Percentiles rank a stretch among this genome's conserved stretches.
These are phyloP conservation scores for Phytophthora melonis DNA, from an alignment of 352 stramenopile genomes.

Conservation along the genomic window DNA sequence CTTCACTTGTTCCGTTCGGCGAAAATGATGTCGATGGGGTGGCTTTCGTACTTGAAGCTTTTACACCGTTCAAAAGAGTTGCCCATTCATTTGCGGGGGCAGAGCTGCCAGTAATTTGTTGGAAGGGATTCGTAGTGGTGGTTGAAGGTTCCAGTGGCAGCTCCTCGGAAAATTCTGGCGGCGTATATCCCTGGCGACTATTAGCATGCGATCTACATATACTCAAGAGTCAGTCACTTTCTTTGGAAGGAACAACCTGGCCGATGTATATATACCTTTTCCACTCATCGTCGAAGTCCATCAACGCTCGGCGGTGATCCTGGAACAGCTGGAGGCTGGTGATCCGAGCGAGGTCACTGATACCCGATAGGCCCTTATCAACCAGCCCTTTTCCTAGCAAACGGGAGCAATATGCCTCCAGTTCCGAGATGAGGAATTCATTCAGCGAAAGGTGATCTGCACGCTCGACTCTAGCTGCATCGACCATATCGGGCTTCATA, in stretches of 20 bases:
- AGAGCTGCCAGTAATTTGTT: slow-evolving; percentile 10
- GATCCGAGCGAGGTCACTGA: slow-evolving; percentile 41
- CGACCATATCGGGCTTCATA: slow-evolving; percentile 26
- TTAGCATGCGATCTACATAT: slow-evolving; percentile 36
- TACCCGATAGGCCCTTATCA: slow-evolving; percentile 20
- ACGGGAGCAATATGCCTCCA: slow-evolving; percentile 53
- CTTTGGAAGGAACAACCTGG: not conserved
- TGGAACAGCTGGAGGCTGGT: slow-evolving; percentile 57
- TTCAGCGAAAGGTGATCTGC: slow-evolving; percentile 56
- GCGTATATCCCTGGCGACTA: slow-evolving; percentile 23
- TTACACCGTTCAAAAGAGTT: slow-evolving; percentile 37
- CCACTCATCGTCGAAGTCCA: slow-evolving; percentile 66
- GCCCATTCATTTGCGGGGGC: slow-evolving; percentile 23
- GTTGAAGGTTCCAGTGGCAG: slow-evolving; percentile 5
- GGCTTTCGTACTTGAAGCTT: slow-evolving; percentile 31
- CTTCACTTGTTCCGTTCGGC: slow-evolving; percentile 9
- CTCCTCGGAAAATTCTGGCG: slow-evolving; percentile 5
- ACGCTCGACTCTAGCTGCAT: slow-evolving; percentile 31
- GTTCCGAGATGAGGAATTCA: slow-evolving; percentile 58
- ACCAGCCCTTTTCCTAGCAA: slow-evolving; percentile 30
- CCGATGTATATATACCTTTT: slow-evolving; percentile 40
- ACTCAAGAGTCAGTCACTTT: not conserved
- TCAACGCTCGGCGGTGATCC: slow-evolving; percentile 56
- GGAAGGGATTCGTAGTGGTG: slow-evolving; percentile 40
- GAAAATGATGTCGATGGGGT: slow-evolving; percentile 3